Percentiles rank a stretch among this genome's conserved stretches.
phyloP scores from a whole-genome alignment of 2,329 filamentous ascomycete genomes.

The Neonectria magnoliae region DNA sequence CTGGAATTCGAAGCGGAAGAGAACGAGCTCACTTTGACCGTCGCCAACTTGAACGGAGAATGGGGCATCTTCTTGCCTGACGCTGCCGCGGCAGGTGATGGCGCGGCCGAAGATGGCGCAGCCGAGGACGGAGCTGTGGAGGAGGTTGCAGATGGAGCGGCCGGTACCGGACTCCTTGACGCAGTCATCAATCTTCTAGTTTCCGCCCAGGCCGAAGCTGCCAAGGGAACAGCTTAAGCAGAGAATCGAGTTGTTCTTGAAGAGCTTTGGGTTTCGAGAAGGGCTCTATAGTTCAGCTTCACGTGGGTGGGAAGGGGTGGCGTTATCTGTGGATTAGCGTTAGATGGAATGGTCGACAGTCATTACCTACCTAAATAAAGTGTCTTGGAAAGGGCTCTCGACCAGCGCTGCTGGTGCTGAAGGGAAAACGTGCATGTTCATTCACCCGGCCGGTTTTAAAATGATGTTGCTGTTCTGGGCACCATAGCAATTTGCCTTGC shows the following conservation, averaged over 20 bases:
- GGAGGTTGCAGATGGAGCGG: neutral
- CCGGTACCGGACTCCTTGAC: neutral
- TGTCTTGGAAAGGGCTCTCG: neutral
- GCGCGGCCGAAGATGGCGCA: constrained; percentile 17
- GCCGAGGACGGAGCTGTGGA: neutral
- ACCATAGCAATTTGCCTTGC: too few species aligned
- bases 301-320: neutral
- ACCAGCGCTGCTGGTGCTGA: neutral
- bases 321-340: neutral
- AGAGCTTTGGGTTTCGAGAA: neutral
- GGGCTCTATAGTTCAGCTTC: neutral
- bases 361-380: neutral
- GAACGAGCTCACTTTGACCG: constrained; percentile 49
- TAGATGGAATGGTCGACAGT: neutral
- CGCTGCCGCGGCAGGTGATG: neutral
- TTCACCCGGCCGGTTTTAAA: too few species aligned
- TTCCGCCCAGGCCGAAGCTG: neutral
- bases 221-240: neutral
- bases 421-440: neutral
- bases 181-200: neutral
- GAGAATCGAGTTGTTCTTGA: neutral
- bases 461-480: too few species aligned
- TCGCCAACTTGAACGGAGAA: constrained; percentile 47
- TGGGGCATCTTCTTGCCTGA: constrained; percentile 45
- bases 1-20: constrained; percentile 55